Evolutionary conservation across 257 asterid genomes (phyloP), one percentile per base, ranked within the genome.

Genomic region (Datura wrightii): DNA sequence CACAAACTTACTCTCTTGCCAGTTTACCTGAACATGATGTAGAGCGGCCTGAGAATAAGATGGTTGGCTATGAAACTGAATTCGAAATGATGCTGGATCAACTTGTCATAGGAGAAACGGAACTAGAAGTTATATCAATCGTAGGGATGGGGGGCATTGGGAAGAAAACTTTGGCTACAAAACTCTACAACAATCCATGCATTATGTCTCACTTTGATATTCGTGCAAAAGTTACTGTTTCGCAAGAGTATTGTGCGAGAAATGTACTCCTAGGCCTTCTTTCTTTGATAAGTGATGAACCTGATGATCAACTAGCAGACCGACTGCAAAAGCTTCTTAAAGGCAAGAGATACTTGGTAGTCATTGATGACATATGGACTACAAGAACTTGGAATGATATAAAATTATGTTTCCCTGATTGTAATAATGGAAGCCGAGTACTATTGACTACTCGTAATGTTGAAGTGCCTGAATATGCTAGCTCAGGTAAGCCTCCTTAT

Each of bases 81-180:
- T 72, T 72, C 36, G 39, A 46, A 39, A 46, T 44, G n/a, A 72
- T 72, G 3, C 3, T 4, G 10, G 41, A 46, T 72, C 41, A 72
- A 72, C 37, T 72, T 10, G 5, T 1, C 19, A n/a, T 56, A 18
- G 56, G 58, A 71, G 39, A 3, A 44, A 71, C 18, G 18, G 39
- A 71, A n/a, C 37, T 13, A 10, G 78, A 80, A 10, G 36, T 44
- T 42, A 66, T 80, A n/a, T 69, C 87, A 2, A 67, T 85, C 37
- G 66, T 44, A 6, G 87, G 87, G 13, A 85, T 85, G 87, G 65
- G 84, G 1, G 85, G 87, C 2, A 48, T 85, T 0, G 85, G 88
- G 13, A 72, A 82, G 58, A 85, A 83, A 18, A 85, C 85, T 19
- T 58, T 82, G n/a, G 85, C 85, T 3, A 50, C 46, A 41, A 82